Evolutionary conservation across 169 alveolate species (phyloP).

Genomic region (Miamiensis avidus): DNA sequence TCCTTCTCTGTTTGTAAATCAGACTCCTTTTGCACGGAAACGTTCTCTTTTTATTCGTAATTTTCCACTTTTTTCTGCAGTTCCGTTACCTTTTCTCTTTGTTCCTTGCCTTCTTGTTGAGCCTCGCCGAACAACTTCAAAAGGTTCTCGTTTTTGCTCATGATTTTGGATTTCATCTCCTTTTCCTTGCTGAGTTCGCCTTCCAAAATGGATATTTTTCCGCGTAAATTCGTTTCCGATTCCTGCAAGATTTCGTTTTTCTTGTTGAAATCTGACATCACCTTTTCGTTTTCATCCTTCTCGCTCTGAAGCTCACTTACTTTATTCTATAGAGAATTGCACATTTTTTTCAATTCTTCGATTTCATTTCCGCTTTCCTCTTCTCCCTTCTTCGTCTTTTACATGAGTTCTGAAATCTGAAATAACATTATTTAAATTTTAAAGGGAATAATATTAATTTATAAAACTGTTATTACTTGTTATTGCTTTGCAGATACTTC

Average conservation of each 20-base stretch:
- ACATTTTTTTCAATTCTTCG: not conserved
- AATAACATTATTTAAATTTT: not conserved
- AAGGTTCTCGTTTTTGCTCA: not conserved
- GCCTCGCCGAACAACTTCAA: too few relatives aligned
- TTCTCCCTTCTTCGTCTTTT: too few relatives aligned
- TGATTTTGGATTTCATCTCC: not conserved
- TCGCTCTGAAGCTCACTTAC: not conserved
- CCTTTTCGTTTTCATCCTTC: not conserved
- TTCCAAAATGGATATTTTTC: not conserved
- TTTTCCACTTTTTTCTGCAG: not conserved
- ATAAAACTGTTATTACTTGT: not conserved
- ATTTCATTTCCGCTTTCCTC: not conserved
- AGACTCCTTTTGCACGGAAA: not conserved
- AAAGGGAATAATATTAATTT: not conserved
- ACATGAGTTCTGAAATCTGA: not conserved
- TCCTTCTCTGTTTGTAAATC: too few relatives aligned
- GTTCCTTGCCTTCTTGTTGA: too few relatives aligned
- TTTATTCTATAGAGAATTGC: not conserved
- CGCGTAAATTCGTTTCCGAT: not conserved
- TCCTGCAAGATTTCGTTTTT: not conserved
- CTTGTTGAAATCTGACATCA: not conserved
- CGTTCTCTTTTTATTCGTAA: not conserved
- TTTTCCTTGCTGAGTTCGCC: too few relatives aligned
- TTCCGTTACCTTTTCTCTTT: too few relatives aligned
- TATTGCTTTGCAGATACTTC: not conserved